phyloP scores from a whole-genome alignment of 148 eudicot genomes.

The Rheum nobile region DNA sequence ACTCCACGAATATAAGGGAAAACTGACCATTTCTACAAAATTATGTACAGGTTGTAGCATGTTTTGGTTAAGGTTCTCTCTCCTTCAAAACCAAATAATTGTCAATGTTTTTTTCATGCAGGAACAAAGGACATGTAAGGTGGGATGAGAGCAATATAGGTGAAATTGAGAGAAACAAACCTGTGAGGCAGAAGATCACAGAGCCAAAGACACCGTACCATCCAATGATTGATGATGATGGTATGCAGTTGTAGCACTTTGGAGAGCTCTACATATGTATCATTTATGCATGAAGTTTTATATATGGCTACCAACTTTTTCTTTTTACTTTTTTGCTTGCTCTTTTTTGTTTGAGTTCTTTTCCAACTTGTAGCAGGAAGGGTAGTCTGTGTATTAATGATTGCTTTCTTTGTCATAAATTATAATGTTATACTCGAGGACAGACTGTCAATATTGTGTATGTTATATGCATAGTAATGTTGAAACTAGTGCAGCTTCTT shows the following conservation, averaged over 20 bases:
- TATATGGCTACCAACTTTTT: neutral
- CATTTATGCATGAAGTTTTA: neutral
- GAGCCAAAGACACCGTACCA: constrained; percentile 98
- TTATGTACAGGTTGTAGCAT: neutral
- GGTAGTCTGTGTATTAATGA: neutral
- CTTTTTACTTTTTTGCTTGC: neutral
- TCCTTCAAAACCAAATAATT: neutral
- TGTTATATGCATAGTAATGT: neutral
- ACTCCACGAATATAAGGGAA: neutral
- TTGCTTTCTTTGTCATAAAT: neutral
- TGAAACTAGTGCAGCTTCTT: neutral
- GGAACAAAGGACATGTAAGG: constrained; percentile 50
- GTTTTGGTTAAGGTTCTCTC: neutral
- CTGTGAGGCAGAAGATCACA: constrained; percentile 90
- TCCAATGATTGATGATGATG: constrained; percentile 50
- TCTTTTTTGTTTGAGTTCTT: neutral
- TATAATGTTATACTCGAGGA: neutral
- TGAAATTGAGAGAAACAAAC: constrained; percentile 88
- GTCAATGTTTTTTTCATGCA: neutral
- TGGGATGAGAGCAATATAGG: constrained; percentile 86
- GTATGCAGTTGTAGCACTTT: neutral
- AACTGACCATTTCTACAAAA: neutral
- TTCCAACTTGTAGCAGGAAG: neutral
- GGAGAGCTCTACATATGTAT: neutral
- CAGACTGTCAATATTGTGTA: neutral